Evolutionary conservation across 805 yeast species (phyloP), one percentile per base, ranked within the genome.

Genomic region (Cyberlindnera bimundalis): DNA sequence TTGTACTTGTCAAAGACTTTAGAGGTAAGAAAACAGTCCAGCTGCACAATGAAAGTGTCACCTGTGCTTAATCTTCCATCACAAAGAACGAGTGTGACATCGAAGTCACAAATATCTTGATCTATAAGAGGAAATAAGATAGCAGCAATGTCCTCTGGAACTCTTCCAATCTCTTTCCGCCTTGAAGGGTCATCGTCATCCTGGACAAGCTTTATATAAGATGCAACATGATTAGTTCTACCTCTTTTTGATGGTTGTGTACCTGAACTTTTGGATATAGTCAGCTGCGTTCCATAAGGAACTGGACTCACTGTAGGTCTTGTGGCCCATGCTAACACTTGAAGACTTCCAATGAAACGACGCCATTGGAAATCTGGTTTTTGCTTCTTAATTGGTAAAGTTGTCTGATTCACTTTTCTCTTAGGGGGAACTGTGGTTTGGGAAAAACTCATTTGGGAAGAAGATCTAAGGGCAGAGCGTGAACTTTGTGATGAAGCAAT

Each of bases 321-420:
- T 0, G 89, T 82, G 11, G 89, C 84, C 83, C 84, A 79, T 3
- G 84, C 85, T 37, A 73, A 73, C 2, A 78, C 74, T 43, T 73
- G 74, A 10, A 81, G 43, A 0, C 82, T 66, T 0, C 91, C 91
- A 23, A 84, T 68, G 50, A 70, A 81, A 31, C 71, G 61, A 41
- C 65, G 58, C 72, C 71, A 68, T n/a, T 37, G 24, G 7, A 48
- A 27, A 1, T 39, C 18, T 6, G 17, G 21, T 5, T 14, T 9
- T 7, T 13, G 9, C 18, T 17, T n/a, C 12, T 16, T 26, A 12
- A 13, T 19, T 14, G 25, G 37, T 4, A 15, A 3, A 8, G 23
- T 16, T 2, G 16, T 9, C 11, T 20, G 17, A 19, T 17, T 8
- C 10, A 9, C 17, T 24, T 29, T 23, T 21, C 30, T 30, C 26